phyloP scores from a whole-genome alignment of 2,329 filamentous ascomycete species.

The Coniochaeta sp. region DNA sequence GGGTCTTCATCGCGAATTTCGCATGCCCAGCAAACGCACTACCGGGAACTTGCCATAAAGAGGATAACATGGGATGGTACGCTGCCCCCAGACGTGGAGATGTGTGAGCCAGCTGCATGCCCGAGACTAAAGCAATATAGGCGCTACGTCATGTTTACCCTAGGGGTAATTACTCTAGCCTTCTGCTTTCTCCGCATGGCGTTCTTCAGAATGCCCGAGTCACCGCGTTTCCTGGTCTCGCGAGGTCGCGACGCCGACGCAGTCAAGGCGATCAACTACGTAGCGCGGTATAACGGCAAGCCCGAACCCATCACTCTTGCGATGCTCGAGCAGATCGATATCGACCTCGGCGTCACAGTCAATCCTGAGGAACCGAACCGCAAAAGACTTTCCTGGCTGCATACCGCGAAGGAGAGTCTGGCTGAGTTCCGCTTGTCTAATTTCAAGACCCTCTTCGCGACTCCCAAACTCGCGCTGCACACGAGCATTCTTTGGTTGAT shows the following conservation, averaged over 20 bases:
- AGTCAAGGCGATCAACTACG: constrained; percentile 62
- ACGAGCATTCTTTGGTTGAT: constrained; percentile 62
- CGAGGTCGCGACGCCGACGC: constrained; percentile 66
- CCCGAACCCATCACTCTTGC: constrained; percentile 47
- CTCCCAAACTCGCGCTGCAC: constrained; percentile 55
- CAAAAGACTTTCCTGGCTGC: too few species aligned
- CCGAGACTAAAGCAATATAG: too few species aligned
- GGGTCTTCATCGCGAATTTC: constrained; percentile 61
- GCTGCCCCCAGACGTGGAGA: too few species aligned
- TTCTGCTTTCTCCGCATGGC: constrained; percentile 64
- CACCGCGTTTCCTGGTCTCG: constrained; percentile 70
- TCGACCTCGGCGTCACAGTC: constrained; percentile 46
- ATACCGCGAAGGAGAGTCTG: constrained; percentile 57
- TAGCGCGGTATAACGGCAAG: constrained; percentile 63
- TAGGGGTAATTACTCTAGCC: constrained; percentile 61
- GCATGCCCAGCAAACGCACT: constrained; percentile 55
- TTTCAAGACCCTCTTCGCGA: constrained; percentile 60
- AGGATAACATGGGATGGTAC: constrained; percentile 71
- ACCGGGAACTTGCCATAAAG: constrained; percentile 45
- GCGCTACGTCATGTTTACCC: constrained; percentile 61
- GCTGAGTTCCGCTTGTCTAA: constrained; percentile 58
- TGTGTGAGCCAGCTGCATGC: too few species aligned
- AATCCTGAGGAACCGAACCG: too few species aligned
- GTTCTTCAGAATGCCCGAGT: constrained; percentile 65
- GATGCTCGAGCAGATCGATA: constrained; percentile 45